Conservation (phyloP, 352 stramenopile species). For the Pythium plurisporium region DNA sequence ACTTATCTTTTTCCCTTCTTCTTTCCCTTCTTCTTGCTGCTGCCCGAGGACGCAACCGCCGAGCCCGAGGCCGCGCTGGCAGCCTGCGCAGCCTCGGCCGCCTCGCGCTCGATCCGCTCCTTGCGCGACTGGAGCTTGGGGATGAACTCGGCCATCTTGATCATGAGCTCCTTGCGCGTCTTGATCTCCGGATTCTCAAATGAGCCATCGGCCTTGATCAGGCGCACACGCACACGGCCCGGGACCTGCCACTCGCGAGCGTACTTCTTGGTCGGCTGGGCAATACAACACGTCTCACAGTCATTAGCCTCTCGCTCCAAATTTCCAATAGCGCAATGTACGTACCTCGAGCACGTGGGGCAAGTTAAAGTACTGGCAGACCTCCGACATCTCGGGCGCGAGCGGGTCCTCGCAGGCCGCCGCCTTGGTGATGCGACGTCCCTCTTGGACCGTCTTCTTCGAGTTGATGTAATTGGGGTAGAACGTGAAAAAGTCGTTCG, state of each 20-base stretch:
- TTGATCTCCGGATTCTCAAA: constrained; percentile 66
- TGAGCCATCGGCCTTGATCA: constrained; percentile 54
- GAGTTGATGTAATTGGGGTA: constrained; percentile 87
- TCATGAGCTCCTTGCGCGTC: constrained; percentile 69
- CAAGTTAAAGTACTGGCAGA: constrained; percentile 78
- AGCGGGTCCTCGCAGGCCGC: constrained; percentile 63
- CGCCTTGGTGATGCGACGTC: constrained; percentile 66
- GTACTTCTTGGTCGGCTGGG: constrained; percentile 76
- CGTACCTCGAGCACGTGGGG: constrained; percentile 72
- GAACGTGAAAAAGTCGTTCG: constrained; percentile 66
- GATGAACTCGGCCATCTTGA: constrained; percentile 86
- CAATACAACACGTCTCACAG: not conserved
- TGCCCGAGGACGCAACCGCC: constrained; percentile 26
- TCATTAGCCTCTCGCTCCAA: not conserved
- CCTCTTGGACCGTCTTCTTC: constrained; percentile 78
- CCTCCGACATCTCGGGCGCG: constrained; percentile 79
- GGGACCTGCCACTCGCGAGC: constrained; percentile 68
- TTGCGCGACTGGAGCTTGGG: constrained; percentile 82
- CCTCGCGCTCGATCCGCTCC: constrained; percentile 66
- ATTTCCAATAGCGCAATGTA: not conserved
- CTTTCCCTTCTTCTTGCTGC: constrained; percentile 84
- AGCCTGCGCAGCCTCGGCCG: constrained; percentile 41
- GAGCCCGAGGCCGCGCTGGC: constrained; percentile 23
- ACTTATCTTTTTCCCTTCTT: constrained; percentile 82
- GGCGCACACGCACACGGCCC: constrained; percentile 68